Evolutionary conservation across 1,139 yeast species (phyloP).

Genomic region (Blastobotrys apis): DNA sequence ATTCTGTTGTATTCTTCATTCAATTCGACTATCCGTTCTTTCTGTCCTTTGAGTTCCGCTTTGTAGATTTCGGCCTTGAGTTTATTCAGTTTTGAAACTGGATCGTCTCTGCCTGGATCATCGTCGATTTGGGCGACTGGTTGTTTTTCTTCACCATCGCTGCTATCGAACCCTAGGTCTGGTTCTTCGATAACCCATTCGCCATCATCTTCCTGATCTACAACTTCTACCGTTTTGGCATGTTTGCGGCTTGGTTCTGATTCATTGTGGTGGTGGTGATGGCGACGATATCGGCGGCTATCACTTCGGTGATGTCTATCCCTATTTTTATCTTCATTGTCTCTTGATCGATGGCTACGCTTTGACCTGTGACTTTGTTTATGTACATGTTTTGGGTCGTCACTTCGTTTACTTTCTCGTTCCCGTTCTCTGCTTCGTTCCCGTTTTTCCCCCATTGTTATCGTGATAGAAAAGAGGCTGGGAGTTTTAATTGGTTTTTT

Average conservation of each 20-base stretch:
- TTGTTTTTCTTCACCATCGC: conserved; percentile 10
- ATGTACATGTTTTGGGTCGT: not conserved
- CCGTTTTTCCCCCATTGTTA: not conserved
- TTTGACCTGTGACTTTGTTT: not conserved
- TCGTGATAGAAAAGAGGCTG: not conserved
- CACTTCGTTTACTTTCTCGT: conserved; percentile 2
- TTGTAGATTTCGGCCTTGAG: conserved; percentile 37
- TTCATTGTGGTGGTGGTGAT: conserved; percentile 12
- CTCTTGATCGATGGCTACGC: conserved; percentile 4
- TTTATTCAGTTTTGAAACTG: conserved; percentile 28
- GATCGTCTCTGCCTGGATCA: not conserved
- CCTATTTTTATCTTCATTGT: not conserved
- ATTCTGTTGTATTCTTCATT: conserved; percentile 28
- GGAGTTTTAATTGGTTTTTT: not conserved
- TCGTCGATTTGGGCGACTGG: conserved; percentile 8
- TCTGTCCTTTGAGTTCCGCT: conserved; percentile 34
- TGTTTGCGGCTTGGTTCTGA: conserved; percentile 3
- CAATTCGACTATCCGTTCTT: conserved; percentile 26
- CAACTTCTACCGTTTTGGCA: conserved; percentile 9
- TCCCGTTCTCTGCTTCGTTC: not conserved
- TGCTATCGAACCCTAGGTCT: conserved; percentile 7
- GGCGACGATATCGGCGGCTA: conserved; percentile 14
- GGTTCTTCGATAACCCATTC: conserved; percentile 29
- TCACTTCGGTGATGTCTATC: conserved; percentile 4
- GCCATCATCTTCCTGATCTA: conserved; percentile 21